Evolutionary conservation across 2,329 filamentous ascomycete genomes (phyloP).

Genomic region (Zasmidium citrigriseum): DNA sequence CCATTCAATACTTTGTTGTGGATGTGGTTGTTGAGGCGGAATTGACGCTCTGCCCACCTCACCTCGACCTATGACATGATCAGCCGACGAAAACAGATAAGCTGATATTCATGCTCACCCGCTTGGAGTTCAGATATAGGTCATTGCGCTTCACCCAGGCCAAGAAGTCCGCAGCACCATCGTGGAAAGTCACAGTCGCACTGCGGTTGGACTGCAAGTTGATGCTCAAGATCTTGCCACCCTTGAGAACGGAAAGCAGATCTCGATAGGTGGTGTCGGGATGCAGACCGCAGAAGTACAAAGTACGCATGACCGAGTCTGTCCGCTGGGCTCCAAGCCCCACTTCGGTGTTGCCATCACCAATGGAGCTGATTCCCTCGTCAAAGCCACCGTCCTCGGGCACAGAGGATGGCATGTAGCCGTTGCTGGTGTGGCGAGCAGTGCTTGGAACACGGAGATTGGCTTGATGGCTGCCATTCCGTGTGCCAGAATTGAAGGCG

Average conservation of each 20-base stretch:
- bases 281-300: constrained; percentile 65
- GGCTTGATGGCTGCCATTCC: constrained; percentile 6
- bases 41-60: constrained; percentile 72
- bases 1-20: constrained; percentile 64
- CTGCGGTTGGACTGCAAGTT: constrained; percentile 63
- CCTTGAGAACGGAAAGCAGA: constrained; percentile 64
- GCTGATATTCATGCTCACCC: constrained; percentile 49
- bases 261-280: constrained; percentile 66
- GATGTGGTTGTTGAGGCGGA: constrained; percentile 63
- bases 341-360: constrained; percentile 12
- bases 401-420: constrained; percentile 18
- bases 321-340: constrained; percentile 1
- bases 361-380: constrained; percentile 22
- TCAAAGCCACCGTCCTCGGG: constrained; percentile 25
- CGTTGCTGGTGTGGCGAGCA: constrained; percentile 23
- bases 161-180: constrained; percentile 64
- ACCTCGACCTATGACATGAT: constrained; percentile 60
- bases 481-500: constrained; percentile 14
- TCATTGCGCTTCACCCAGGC: constrained; percentile 65
- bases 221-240: constrained; percentile 70
- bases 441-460: constrained; percentile 9
- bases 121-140: constrained; percentile 68
- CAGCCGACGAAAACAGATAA: not conserved
- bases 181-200: constrained; percentile 70
- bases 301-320: constrained; percentile 46